Evolutionary conservation across 1,284 basidiomycete species (phyloP).

Genomic region (Boletus hoseneyae): DNA sequence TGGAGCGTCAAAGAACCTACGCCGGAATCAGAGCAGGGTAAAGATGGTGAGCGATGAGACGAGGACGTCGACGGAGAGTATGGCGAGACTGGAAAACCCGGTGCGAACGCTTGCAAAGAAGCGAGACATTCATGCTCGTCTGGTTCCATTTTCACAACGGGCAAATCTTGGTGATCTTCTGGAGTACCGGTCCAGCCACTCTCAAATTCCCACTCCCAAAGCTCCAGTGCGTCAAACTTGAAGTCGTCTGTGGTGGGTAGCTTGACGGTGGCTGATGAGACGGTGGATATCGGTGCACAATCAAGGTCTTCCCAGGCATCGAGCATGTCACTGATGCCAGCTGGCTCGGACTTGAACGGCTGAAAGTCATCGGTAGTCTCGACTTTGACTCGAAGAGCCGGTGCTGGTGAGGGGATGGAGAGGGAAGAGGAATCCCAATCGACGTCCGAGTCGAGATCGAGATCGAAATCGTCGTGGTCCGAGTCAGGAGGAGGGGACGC

Average conservation of each 20-base stretch:
- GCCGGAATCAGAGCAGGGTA: conserved; percentile 21
- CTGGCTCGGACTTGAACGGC: conserved; percentile 54
- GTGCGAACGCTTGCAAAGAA: conserved; percentile 5
- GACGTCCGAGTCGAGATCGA: conserved; percentile 36
- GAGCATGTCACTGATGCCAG: conserved; percentile 56
- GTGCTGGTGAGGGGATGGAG: conserved; percentile 23
- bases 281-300: conserved; percentile 30
- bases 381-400: conserved; percentile 23
- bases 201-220: conserved; percentile 49
- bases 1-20: conserved; percentile 15
- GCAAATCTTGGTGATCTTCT: conserved; percentile 22
- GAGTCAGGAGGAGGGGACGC: conserved; percentile 64
- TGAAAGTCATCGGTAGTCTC: conserved; percentile 23
- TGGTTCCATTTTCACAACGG: conserved; percentile 27
- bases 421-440: conserved; percentile 37
- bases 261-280: conserved; percentile 30
- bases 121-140: conserved; percentile 17
- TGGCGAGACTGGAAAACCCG: conserved; percentile 15
- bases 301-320: conserved; percentile 65
- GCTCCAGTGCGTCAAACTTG: conserved; percentile 45
- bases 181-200: conserved; percentile 23
- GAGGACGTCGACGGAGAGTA: conserved; percentile 22
- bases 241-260: conserved; percentile 34
- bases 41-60: conserved; percentile 17
- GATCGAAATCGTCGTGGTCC: conserved; percentile 53